Conservation (phyloP, 768 basidiomycete species). For the Epithele typhae region DNA sequence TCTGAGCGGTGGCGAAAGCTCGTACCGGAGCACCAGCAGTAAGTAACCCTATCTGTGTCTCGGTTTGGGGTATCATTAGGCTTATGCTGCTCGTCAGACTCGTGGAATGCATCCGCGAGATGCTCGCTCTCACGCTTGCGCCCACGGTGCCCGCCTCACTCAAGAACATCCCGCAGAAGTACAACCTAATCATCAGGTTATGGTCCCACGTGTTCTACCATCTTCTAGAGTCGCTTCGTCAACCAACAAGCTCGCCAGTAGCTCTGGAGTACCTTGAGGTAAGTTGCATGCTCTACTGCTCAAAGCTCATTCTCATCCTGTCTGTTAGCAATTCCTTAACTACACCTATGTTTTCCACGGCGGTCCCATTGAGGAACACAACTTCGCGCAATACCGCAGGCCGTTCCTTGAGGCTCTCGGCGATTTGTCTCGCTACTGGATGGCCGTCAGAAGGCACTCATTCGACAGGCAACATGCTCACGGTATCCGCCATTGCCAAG, state of each 20-base stretch:
- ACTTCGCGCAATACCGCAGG: constrained; percentile 60
- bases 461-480: constrained; percentile 36
- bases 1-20: constrained; percentile 73
- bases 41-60: constrained; percentile 26
- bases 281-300: neutral
- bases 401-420: constrained; percentile 97
- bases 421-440: constrained; percentile 90
- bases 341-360: constrained; percentile 95
- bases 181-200: constrained; percentile 90
- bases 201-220: constrained; percentile 93
- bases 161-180: constrained; percentile 85
- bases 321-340: constrained; percentile 70
- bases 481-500: constrained; percentile 42
- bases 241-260: constrained; percentile 51
- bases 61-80: too few species aligned
- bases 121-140: constrained; percentile 80
- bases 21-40: constrained; percentile 82
- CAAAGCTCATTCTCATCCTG: neutral
- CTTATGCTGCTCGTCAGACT: constrained; percentile 43
- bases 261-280: constrained; percentile 84
- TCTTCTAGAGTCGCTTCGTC: constrained; percentile 84
- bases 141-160: constrained; percentile 84
- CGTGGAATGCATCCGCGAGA: constrained; percentile 84
- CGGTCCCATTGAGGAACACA: constrained; percentile 77
- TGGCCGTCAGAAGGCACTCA: constrained; percentile 74